Evolutionary conservation across 371 early-diverging fungal species (phyloP), one percentile per base, ranked within the genome.

Genomic region (Apophysomyces ossiformis): DNA sequence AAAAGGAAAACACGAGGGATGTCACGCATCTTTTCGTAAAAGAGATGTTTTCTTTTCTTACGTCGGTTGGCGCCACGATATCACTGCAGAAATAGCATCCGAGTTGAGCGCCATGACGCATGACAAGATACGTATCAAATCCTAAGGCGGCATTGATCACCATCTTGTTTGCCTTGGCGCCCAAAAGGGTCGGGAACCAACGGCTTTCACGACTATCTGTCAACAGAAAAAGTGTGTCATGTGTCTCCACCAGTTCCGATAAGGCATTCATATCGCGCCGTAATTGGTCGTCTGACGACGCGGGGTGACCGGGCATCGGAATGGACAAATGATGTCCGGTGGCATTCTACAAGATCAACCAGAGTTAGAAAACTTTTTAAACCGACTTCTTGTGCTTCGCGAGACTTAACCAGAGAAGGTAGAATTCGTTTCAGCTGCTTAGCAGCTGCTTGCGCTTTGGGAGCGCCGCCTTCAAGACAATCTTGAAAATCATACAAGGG

Each of bases 1-100:
- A 41, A 13, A 41, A 13, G 41, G 41, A 41, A 13, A 41, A 13
- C 8, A 13, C 11, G 41, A 41, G 41, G 13, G 41, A 41, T 1
- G 41, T 26, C 3, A 26, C 32, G 3, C 32, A 26, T 26, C 32
- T 3, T 26, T 26, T 26, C 32, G 32, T 26, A 26, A 13, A 13
- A 41, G 41, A 41, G 41, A 41, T 8, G 41, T 4, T 1, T 41
- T 41, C 41, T 13, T 13, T 37, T 76, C 85, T 81, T 84, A 90
- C 92, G 75, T 96, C 96, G 0, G 90, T 83, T 1, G 97, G 98
- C 9, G 96, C 97, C 1, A 96, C 96, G 44, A 97, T 90, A 71
- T 97, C 98, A 70, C 94, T 95, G 80, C 99, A 98, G 71, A 92
- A 98, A 75, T 98, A 98, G 71, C 99, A 98, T 7, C 96, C 96